Evolutionary conservation across 441 rosid genomes (phyloP), one percentile per base, ranked within the genome.

Genomic region (Gossypium schwendimanii): DNA sequence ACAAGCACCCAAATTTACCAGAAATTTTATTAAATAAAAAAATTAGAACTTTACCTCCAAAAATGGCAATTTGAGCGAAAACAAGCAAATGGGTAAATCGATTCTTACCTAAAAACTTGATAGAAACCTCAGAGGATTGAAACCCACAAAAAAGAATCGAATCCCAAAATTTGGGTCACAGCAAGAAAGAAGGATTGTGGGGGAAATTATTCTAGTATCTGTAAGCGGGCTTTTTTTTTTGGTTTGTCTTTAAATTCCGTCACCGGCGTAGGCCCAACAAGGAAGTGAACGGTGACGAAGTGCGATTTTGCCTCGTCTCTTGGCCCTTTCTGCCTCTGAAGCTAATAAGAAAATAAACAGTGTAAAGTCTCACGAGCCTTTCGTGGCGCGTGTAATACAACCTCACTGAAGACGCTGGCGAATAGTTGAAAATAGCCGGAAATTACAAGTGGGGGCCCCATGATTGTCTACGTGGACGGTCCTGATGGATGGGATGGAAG

Each of bases 181-280:
- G 53, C 9, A 45, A 44, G 64, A 23, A 36, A 26, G 65, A 72
- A 75, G 47, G 58, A 26, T 31, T 63, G 76, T n/a, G 23, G 33
- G 3, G n/a, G 23, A 50, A 71, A 31, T 17, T 26, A 10, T 21
- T 36, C 23, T 58, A 36, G 15, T 39, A 61, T 28, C 57, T 45
- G 5, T 73, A 54, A 10, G 76, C 61, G 59, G 75, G 62, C 52
- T 4, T 20, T 54, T 3, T 26, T 39, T 26, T 1, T 12, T 3
- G 1, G n/a, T 4, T 49, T 6, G 10, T 36, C 41, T 36, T 49
- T 7, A 24, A 78, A 74, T 57, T 81, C 82, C 77, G 82, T 75
- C 82, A 75, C 84, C 85, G 85, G 79, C 77, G 85, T 50, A 23
- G 73, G 53, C 75, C 55, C 15, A 61, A 41, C 18, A 67, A 67